A percentile compares a stretch with the other conserved stretches of the same genome.
These are phyloP conservation scores for Taphrina flavorubra DNA, from an alignment of 1,139 yeast species.

Conservation along the genomic window DNA sequence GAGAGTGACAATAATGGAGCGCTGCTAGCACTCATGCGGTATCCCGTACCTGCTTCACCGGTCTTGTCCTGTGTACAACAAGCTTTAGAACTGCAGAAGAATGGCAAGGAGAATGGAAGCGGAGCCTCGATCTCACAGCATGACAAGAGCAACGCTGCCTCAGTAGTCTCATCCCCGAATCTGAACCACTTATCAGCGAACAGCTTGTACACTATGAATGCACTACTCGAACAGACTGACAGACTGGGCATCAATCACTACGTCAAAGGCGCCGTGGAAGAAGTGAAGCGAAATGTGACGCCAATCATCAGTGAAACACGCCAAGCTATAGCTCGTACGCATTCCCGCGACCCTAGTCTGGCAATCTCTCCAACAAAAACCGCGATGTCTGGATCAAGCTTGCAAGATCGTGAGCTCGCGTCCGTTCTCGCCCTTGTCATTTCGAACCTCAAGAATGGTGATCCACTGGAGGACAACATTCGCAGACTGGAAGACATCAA, in stretches of 20 bases:
- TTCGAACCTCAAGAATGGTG: constrained; percentile 34
- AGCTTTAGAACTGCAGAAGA: constrained; percentile 48
- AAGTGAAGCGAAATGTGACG: constrained; percentile 25
- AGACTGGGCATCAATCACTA: constrained; percentile 31
- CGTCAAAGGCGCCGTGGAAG: constrained; percentile 30
- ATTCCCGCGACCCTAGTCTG: constrained; percentile 13
- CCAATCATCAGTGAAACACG: constrained; percentile 34
- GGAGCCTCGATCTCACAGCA: constrained; percentile 9
- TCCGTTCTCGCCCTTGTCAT: constrained; percentile 25
- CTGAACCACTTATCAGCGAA: constrained; percentile 3
- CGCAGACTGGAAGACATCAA: constrained; percentile 28
- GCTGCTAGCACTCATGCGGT: constrained; percentile 50
- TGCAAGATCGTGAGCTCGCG: constrained; percentile 32
- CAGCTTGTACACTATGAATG: constrained; percentile 2
- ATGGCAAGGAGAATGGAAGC: constrained; percentile 14
- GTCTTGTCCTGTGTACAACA: constrained; percentile 49
- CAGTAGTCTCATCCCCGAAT: not conserved
- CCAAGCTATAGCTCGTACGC: constrained; percentile 19
- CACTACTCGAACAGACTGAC: constrained; percentile 34
- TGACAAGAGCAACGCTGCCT: not conserved
- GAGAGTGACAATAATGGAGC: constrained; percentile 49
- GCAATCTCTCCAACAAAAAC: not conserved
- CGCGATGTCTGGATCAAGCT: not conserved
- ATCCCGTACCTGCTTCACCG: constrained; percentile 48
- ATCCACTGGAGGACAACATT: constrained; percentile 13